These are phyloP conservation scores for Blastomyces silverae DNA, from an alignment of 2,329 filamentous ascomycete genomes.

Conservation along the genomic window DNA sequence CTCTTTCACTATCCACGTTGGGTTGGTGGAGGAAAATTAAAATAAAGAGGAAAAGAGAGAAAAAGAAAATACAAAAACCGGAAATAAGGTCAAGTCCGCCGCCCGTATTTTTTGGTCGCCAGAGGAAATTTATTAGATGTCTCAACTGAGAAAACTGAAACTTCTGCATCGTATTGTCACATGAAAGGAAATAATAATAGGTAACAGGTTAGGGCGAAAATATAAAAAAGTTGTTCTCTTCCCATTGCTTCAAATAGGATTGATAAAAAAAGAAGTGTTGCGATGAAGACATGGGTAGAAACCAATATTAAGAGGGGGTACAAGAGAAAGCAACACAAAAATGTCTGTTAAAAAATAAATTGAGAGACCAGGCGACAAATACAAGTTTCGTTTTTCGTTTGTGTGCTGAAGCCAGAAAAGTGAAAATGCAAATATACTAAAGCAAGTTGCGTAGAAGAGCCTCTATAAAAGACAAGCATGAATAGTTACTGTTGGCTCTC, in stretches of 20 bases:
- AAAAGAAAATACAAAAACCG: background rate
- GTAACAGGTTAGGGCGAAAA: background rate
- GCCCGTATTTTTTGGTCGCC: background rate
- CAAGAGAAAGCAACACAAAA: constrained; percentile 14
- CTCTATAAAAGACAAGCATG: constrained; percentile 3
- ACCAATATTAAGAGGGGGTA: constrained; percentile 18
- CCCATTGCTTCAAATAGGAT: background rate
- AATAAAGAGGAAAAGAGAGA: background rate
- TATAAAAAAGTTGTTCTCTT: background rate
- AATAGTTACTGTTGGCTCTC: background rate
- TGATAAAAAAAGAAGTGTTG: constrained; percentile 17
- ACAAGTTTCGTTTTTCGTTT: constrained; percentile 1
- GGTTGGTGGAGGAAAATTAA: background rate
- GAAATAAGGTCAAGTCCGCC: background rate
- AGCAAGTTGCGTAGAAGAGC: background rate
- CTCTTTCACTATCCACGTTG: background rate
- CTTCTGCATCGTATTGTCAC: constrained; percentile 3
- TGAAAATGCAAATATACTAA: background rate
- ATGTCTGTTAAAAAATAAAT: background rate
- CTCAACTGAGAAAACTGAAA: background rate
- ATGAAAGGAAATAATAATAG: constrained; percentile 3
- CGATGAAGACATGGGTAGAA: constrained; percentile 17
- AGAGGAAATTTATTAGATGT: background rate
- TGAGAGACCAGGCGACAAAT: constrained; percentile 3
- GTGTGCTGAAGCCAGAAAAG: constrained; percentile 1